These are phyloP conservation scores for Boletales sp. DNA, from an alignment of 768 basidiomycete species.

Conservation along the genomic window DNA sequence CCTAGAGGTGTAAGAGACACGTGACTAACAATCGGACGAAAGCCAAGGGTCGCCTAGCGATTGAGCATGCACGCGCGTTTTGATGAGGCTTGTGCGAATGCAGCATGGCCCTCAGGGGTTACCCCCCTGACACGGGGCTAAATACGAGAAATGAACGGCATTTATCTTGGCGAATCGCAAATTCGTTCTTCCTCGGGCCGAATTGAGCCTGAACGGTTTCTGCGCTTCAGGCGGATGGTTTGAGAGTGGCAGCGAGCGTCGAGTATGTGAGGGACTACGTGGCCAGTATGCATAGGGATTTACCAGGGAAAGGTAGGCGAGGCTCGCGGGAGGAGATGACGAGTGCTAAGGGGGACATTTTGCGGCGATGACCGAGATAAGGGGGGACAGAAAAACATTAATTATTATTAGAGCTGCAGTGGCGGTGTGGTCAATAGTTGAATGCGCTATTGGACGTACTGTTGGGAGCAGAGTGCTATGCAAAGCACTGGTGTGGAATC, in stretches of 20 bases:
- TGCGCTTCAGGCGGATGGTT: neutral
- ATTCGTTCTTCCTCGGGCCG: conserved; percentile 10
- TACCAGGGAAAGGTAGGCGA: conserved; percentile 1
- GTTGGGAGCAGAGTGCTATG: conserved; percentile 4
- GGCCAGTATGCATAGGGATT: neutral
- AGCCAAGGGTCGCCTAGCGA: conserved; percentile 4
- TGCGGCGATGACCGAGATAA: conserved; percentile 23
- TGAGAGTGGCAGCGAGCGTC: neutral
- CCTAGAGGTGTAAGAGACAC: neutral
- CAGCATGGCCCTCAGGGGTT: conserved; percentile 24
- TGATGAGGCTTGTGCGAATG: conserved; percentile 18
- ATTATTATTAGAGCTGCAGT: conserved; percentile 1
- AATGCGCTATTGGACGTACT: conserved; percentile 10
- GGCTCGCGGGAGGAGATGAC: conserved; percentile 18
- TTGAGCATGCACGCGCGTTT: conserved; percentile 15
- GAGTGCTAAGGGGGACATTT: neutral
- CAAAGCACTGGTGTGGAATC: conserved; percentile 1
- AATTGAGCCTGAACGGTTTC: neutral
- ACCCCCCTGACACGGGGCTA: conserved; percentile 12
- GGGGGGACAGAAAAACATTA: conserved; percentile 1
- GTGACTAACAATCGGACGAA: neutral
- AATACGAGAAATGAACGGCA: conserved; percentile 24
- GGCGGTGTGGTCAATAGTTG: conserved; percentile 10
- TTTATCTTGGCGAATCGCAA: conserved; percentile 16
- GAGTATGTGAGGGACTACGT: neutral